A percentile compares a stretch with the other conserved stretches of the same genome.
These are phyloP conservation scores for Salix udensis DNA, from an alignment of 345 rosid genomes.

Conservation along the genomic window DNA sequence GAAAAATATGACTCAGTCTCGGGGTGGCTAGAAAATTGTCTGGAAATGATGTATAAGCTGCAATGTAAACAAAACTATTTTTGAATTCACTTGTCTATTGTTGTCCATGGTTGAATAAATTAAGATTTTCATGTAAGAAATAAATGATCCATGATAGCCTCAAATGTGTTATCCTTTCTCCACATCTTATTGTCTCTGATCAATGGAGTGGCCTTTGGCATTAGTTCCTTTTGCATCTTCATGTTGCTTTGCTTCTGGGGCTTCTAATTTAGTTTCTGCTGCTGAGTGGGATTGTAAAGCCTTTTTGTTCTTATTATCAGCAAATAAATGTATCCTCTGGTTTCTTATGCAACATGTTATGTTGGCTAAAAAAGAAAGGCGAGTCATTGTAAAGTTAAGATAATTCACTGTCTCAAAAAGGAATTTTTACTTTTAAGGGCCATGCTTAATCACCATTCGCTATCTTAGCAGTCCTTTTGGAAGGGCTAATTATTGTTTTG, in stretches of 20 bases:
- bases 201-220: background rate
- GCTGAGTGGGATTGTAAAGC: background rate
- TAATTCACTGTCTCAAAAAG: background rate
- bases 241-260: background rate
- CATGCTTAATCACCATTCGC: background rate
- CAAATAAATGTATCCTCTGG: conserved; percentile 1
- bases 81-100: background rate
- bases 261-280: background rate
- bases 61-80: background rate
- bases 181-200: background rate
- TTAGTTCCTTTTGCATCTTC: background rate
- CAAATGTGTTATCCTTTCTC: background rate
- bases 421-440: background rate
- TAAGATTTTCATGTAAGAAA: background rate
- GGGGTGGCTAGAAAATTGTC: background rate
- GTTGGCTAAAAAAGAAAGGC: background rate
- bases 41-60: background rate
- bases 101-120: background rate
- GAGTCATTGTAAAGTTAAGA: background rate
- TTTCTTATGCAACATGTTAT: background rate
- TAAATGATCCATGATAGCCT: background rate
- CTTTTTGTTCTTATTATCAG: background rate
- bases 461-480: background rate
- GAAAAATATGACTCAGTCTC: background rate
- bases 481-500: background rate